phyloP scores from a whole-genome alignment of 805 yeast genomes.

The Crinitomyces ghanaensis region DNA sequence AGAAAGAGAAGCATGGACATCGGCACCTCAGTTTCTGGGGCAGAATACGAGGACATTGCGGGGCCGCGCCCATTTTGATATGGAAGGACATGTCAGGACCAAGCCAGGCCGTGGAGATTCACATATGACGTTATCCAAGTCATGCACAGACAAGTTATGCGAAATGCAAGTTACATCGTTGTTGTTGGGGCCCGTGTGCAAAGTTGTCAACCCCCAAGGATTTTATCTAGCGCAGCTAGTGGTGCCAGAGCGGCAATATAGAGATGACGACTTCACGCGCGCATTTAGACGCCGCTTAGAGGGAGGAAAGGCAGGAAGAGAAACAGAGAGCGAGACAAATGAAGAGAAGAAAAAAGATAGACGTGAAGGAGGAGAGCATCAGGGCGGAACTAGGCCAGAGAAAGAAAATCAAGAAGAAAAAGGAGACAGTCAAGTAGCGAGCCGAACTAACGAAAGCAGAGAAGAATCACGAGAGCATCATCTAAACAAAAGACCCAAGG shows the following conservation, averaged over 20 bases:
- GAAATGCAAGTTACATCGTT: constrained; percentile 39
- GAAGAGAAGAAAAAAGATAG: too few species aligned
- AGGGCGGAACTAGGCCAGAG: too few species aligned
- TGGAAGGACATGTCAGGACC: constrained; percentile 64
- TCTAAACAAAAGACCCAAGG: too few species aligned
- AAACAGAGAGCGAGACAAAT: too few species aligned
- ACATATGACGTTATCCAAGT: constrained; percentile 56
- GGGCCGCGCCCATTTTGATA: constrained; percentile 52
- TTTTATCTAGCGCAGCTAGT: constrained; percentile 20
- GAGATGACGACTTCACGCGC: constrained; percentile 19
- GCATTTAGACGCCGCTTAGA: constrained; percentile 24
- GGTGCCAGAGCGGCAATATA: constrained; percentile 17
- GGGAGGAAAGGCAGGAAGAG: constrained; percentile 6
- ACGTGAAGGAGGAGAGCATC: too few species aligned
- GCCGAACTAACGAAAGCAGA: too few species aligned
- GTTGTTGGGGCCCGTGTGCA: constrained; percentile 21
- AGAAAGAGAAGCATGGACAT: constrained; percentile 10
- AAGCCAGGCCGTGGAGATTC: constrained; percentile 90
- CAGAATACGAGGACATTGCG: constrained; percentile 26
- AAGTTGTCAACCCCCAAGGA: constrained; percentile 14
- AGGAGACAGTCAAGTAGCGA: too few species aligned
- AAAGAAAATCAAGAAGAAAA: too few species aligned
- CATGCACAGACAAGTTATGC: constrained; percentile 80
- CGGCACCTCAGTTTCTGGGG: not conserved
- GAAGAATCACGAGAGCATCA: constrained; percentile 1